Percentiles rank a stretch among this genome's conserved stretches.
phyloP scores from a whole-genome alignment of 2,329 filamentous ascomycete genomes.

The Fusarium pseudocircinatum region DNA sequence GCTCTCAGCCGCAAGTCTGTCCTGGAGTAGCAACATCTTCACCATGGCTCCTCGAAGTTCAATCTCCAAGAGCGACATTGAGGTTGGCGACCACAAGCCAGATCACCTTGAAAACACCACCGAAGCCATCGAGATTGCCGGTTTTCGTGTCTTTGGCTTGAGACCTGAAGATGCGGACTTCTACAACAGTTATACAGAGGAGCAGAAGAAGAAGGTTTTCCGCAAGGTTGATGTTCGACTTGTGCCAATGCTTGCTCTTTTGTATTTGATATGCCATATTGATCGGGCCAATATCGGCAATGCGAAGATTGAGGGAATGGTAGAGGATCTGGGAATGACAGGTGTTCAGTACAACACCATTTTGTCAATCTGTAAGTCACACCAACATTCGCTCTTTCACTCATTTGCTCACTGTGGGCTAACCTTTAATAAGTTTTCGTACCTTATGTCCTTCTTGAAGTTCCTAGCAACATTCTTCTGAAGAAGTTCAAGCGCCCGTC shows the following conservation, averaged over 20 bases:
- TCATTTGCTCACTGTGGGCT: no score
- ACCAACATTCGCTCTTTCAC: slow-evolving; percentile 47
- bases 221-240: slow-evolving; percentile 48
- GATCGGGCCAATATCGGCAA: slow-evolving; percentile 63
- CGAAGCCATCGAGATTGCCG: slow-evolving; percentile 34
- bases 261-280: slow-evolving; percentile 66
- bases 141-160: slow-evolving; percentile 36
- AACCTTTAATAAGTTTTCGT: slow-evolving; percentile 27
- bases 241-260: slow-evolving; percentile 61
- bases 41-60: slow-evolving; percentile 33
- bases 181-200: slow-evolving; percentile 33
- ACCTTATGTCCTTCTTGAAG: slow-evolving; percentile 38
- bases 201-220: slow-evolving; percentile 37
- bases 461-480: slow-evolving; percentile 42
- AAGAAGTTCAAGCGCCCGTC: slow-evolving; percentile 41
- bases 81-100: slow-evolving; percentile 23
- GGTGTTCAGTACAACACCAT: slow-evolving; percentile 67
- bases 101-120: slow-evolving; percentile 25
- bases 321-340: slow-evolving; percentile 57
- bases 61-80: slow-evolving; percentile 38
- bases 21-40: background rate
- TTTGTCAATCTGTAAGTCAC: slow-evolving; percentile 69
- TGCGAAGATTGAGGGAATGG: slow-evolving; percentile 58
- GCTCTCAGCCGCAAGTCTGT: no score
- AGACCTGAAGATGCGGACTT: slow-evolving; percentile 39